These are phyloP conservation scores for Gossypium mustelinum DNA, from an alignment of 345 rosid genomes.

Conservation along the genomic window DNA sequence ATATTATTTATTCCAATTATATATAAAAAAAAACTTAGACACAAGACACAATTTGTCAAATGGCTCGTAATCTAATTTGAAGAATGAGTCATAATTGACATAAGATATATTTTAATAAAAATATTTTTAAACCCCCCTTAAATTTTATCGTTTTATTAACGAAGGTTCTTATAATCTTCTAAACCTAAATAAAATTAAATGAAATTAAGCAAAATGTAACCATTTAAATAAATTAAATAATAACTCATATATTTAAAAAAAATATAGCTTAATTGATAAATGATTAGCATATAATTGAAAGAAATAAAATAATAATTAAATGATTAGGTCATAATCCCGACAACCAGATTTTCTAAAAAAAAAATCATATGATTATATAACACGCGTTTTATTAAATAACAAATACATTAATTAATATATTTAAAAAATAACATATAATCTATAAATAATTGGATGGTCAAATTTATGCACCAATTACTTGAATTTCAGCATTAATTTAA, in stretches of 20 bases:
- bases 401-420: no score
- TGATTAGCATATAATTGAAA: background rate
- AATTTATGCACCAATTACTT: background rate
- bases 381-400: background rate
- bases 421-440: no score
- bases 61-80: background rate
- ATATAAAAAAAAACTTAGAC: background rate
- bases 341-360: background rate
- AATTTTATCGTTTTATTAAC: no score
- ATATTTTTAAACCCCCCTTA: no score
- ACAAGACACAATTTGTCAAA: constrained; percentile 14
- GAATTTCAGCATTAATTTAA: background rate
- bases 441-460: background rate
- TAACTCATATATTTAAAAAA: no score
- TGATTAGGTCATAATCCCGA: background rate
- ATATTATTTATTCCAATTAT: background rate
- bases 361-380: background rate
- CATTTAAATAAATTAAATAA: no score
- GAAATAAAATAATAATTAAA: background rate
- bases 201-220: no score
- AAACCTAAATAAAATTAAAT: no score
- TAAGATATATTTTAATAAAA: no score
- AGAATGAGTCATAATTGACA: no score
- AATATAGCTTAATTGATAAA: background rate
- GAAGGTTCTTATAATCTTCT: no score